These are phyloP conservation scores for Aspergillus incahuasiensis DNA, from an alignment of 495 filamentous ascomycete species.

Conservation along the genomic window DNA sequence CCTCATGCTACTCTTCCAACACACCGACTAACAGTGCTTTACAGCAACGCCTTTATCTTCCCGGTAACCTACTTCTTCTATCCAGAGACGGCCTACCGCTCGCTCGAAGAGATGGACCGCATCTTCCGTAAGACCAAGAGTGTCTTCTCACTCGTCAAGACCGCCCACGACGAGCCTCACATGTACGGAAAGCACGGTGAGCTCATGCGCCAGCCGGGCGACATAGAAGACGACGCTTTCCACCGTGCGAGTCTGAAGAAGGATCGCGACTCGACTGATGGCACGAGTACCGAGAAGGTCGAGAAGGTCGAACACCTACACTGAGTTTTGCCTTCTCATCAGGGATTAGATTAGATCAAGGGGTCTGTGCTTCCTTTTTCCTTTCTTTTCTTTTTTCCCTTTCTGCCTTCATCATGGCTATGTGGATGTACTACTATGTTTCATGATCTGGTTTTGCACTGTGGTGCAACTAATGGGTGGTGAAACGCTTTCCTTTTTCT, in stretches of 20 bases:
- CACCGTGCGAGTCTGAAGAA: constrained; percentile 31
- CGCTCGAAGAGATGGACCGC: constrained; percentile 70
- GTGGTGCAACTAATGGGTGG: neutral
- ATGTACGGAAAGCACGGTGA: constrained; percentile 71
- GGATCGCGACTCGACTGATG: constrained; percentile 30
- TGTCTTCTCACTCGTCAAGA: constrained; percentile 54
- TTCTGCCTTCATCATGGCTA: neutral
- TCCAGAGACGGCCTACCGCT: constrained; percentile 69
- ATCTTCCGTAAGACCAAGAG: constrained; percentile 64
- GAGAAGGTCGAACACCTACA: neutral
- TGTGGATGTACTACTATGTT: neutral
- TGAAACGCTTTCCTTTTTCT: neutral
- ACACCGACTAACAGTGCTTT: constrained; percentile 11
- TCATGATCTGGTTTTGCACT: neutral
- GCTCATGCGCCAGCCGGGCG: constrained; percentile 40
- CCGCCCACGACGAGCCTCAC: constrained; percentile 56
- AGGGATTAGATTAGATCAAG: neutral
- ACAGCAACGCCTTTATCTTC: constrained; percentile 64
- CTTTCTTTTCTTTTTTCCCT: neutral
- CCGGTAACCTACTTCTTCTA: constrained; percentile 71
- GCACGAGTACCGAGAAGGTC: constrained; percentile 25
- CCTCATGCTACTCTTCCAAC: neutral
- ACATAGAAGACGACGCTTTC: constrained; percentile 36
- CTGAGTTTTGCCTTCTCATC: neutral
- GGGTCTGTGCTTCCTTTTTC: neutral